Percentiles rank a stretch among this genome's conserved stretches.
Conservation (phyloP, 768 basidiomycete genomes). For the Boletellus emodensis region DNA sequence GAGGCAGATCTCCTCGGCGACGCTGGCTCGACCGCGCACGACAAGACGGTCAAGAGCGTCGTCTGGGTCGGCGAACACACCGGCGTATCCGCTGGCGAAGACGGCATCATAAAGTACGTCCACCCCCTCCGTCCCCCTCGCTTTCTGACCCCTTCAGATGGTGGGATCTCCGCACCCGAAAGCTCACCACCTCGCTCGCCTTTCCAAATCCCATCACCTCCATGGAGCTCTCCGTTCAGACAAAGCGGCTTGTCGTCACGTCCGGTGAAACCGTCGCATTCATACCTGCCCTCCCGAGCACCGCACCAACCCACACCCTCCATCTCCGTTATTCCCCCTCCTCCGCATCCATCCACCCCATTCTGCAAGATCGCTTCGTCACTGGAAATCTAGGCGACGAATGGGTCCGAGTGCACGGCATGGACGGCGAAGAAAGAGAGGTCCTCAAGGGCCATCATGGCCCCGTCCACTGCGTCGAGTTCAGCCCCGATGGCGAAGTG, state of each 20-base stretch:
- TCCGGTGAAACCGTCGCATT: conserved; percentile 92
- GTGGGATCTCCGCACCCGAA: conserved; percentile 90
- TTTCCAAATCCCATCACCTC: conserved; percentile 84
- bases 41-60: conserved; percentile 88
- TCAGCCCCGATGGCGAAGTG: conserved; percentile 95
- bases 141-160: conserved; percentile 52
- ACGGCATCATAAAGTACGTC: conserved; percentile 78
- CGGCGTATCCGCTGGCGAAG: conserved; percentile 89
- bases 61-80: conserved; percentile 89
- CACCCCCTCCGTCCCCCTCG: background rate
- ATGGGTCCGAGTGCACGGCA: conserved; percentile 93
- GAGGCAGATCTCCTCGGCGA: conserved; percentile 79
- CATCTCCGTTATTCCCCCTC: conserved; percentile 84
- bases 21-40: conserved; percentile 61
- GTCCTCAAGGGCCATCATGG: conserved; percentile 96
- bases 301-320: conserved; percentile 66
- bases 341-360: conserved; percentile 92
- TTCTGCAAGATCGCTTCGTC: conserved; percentile 84
- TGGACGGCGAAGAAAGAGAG: conserved; percentile 86
- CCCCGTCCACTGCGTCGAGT: conserved; percentile 91
- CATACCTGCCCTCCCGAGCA: conserved; percentile 68
- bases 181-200: conserved; percentile 62
- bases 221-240: conserved; percentile 86
- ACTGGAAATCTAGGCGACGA: conserved; percentile 88
- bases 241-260: conserved; percentile 82